Evolutionary conservation across 441 rosid genomes (phyloP), one percentile per base, ranked within the genome.

Genomic region (Bocquillonia castaneifolia): DNA sequence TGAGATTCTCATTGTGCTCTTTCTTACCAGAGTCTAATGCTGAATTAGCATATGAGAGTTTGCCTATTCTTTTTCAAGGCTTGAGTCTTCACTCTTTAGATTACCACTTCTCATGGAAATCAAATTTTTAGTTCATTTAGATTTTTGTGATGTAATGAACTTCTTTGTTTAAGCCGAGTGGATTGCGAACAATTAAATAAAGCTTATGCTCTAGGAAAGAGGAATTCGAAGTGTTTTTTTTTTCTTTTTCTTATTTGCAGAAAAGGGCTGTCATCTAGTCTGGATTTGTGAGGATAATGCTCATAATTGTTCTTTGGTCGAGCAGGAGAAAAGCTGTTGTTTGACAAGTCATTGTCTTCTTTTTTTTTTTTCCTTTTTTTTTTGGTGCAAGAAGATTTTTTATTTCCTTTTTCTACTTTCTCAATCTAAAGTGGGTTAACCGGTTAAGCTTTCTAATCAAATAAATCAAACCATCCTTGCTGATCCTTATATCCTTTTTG

Each of bases 201-300:
- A 63, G 67, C 10, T 13, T 22, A 34, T 14, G 45, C 8, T 36
- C 22, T 55, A 34, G 29, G 63, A 44, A 25, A 28, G 26, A 20
- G 13, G 23, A 29, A 9, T 10, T 10, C 10, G 0, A 18, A 3
- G 23, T 13, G 0, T 29, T 10, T 17, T 15, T 40, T 20, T n/a
- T n/a, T n/a, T n/a, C n/a, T n/a, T n/a, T n/a, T n/a, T n/a, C n/a
- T n/a, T n/a, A n/a, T 6, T 34, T 25, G 37, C 28, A 23, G 57
- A 59, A 26, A 47, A 47, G 4, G 45, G 64, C 15, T 59, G 70
- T 45, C 8, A 25, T 59, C 55, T 56, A 9, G 36, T 58, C 47
- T 17, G 45, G 48, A 34, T 5, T 37, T 68, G 2, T 10, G 57
- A 68, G 64, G 53, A 68, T 59, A 59, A 68, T 20, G 3, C 57